These are phyloP conservation scores for Pythium pyrilobum DNA, from an alignment of 352 stramenopile species.

Conservation along the genomic window DNA sequence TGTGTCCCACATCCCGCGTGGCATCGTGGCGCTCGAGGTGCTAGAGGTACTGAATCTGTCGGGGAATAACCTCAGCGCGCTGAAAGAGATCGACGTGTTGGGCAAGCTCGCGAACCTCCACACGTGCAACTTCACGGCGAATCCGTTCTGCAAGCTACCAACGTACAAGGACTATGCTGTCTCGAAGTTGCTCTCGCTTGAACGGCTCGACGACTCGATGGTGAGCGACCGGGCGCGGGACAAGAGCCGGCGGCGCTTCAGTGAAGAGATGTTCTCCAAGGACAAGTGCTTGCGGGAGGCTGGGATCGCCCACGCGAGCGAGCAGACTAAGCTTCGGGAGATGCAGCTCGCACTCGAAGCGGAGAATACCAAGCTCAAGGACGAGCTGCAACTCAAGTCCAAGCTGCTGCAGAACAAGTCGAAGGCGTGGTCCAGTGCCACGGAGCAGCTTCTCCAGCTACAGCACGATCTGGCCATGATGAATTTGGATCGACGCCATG, in stretches of 20 bases:
- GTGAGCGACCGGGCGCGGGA: slow-evolving; percentile 46
- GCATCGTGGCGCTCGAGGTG: slow-evolving; percentile 37
- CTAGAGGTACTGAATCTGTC: slow-evolving; percentile 63
- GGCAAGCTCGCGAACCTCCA: slow-evolving; percentile 56
- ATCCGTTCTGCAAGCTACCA: slow-evolving; percentile 69
- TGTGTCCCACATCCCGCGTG: slow-evolving; percentile 63
- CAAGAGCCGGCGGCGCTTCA: slow-evolving; percentile 59
- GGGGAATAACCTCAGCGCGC: slow-evolving; percentile 64
- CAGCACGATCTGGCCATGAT: slow-evolving; percentile 83
- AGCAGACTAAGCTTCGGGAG: slow-evolving; percentile 55
- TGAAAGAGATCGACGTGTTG: slow-evolving; percentile 68
- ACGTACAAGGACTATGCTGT: slow-evolving; percentile 75
- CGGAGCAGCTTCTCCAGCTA: slow-evolving; percentile 65
- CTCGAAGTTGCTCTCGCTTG: slow-evolving; percentile 54
- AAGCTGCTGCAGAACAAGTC: slow-evolving; percentile 83
- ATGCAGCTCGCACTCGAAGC: slow-evolving; percentile 55
- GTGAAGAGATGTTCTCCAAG: slow-evolving; percentile 49
- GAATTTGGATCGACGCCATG: slow-evolving; percentile 43
- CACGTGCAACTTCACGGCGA: slow-evolving; percentile 49
- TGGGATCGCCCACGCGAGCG: slow-evolving; percentile 33
- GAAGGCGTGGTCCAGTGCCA: slow-evolving; percentile 73
- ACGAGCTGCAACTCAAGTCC: slow-evolving; percentile 74
- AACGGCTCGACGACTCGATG: slow-evolving; percentile 46
- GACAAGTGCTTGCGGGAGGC: slow-evolving; percentile 43
- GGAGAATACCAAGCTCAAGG: slow-evolving; percentile 68